Evolutionary conservation across 495 filamentous ascomycete species (phyloP).

Genomic region (Penicillium herquei): DNA sequence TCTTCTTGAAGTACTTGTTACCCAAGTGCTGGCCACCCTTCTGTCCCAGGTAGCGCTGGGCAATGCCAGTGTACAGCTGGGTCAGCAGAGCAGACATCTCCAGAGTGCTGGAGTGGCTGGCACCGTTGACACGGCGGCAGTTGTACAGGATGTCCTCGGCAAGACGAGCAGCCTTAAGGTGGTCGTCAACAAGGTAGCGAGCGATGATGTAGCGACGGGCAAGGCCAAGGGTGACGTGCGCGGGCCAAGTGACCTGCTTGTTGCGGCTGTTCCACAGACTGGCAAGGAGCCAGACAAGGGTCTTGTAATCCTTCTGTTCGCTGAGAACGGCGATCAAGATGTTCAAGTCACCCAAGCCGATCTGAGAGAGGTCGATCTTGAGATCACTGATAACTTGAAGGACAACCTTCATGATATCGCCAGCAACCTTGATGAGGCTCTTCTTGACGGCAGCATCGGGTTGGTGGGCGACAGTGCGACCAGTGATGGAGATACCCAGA

Average conservation of each 20-base stretch:
- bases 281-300: conserved; percentile 34
- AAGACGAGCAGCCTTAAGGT: conserved; percentile 31
- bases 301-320: conserved; percentile 38
- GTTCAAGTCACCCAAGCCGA: conserved; percentile 32
- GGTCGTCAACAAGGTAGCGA: conserved; percentile 34
- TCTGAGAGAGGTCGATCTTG: conserved; percentile 28
- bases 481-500: conserved; percentile 27
- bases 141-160: conserved; percentile 45
- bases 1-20: conserved; percentile 41
- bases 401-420: conserved; percentile 23
- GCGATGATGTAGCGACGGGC: conserved; percentile 39
- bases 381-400: conserved; percentile 24
- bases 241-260: conserved; percentile 18
- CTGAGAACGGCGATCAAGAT: conserved; percentile 34
- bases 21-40: conserved; percentile 34
- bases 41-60: conserved; percentile 30
- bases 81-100: conserved; percentile 40
- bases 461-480: conserved; percentile 16
- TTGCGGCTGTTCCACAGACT: conserved; percentile 37
- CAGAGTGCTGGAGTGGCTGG: conserved; percentile 31
- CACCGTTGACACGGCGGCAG: conserved; percentile 38
- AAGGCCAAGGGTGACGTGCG: conserved; percentile 30
- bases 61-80: conserved; percentile 39
- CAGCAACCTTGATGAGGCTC: conserved; percentile 22
- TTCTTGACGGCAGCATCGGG: conserved; percentile 18